Evolutionary conservation across 805 yeast species (phyloP).

Genomic region (Spathaspora passalidarum): DNA sequence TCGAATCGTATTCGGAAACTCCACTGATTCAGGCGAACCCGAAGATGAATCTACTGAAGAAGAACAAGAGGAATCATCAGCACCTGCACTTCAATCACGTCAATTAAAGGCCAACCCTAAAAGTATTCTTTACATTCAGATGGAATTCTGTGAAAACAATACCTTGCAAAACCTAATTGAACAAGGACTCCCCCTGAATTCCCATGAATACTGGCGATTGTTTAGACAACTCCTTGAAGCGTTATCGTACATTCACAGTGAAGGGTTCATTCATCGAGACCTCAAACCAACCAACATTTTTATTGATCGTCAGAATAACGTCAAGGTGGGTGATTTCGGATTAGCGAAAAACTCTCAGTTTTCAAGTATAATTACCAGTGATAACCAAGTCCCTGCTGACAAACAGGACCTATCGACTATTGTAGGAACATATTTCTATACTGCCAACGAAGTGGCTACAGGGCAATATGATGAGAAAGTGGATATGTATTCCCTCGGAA

Average conservation of each 20-base stretch:
- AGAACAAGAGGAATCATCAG: slow-evolving; percentile 1
- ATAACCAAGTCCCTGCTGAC: slow-evolving; percentile 34
- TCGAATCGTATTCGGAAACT: slow-evolving; percentile 31
- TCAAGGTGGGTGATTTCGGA: slow-evolving; percentile 97
- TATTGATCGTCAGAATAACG: slow-evolving; percentile 83
- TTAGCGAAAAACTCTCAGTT: slow-evolving; percentile 84
- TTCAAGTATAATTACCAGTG: slow-evolving; percentile 31
- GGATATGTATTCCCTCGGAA: slow-evolving; percentile 93
- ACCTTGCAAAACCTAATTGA: slow-evolving; percentile 80
- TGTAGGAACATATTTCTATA: slow-evolving; percentile 91
- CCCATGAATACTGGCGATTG: slow-evolving; percentile 86
- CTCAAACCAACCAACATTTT: slow-evolving; percentile 94
- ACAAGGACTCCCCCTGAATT: slow-evolving; percentile 62
- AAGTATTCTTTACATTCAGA: slow-evolving; percentile 87
- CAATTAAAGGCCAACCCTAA: slow-evolving; percentile 3
- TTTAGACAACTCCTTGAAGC: slow-evolving; percentile 89
- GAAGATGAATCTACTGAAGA: slow-evolving; percentile 1
- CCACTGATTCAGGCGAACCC: slow-evolving; percentile 11
- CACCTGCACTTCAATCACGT: background rate
- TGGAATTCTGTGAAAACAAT: slow-evolving; percentile 97
- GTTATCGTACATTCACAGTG: slow-evolving; percentile 82
- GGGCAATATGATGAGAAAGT: slow-evolving; percentile 91
- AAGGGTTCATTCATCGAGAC: slow-evolving; percentile 94
- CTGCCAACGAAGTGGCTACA: slow-evolving; percentile 80
- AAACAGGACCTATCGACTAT: slow-evolving; percentile 83